phyloP scores from a whole-genome alignment of 805 yeast genomes.

The Maudiozyma bulderi region DNA sequence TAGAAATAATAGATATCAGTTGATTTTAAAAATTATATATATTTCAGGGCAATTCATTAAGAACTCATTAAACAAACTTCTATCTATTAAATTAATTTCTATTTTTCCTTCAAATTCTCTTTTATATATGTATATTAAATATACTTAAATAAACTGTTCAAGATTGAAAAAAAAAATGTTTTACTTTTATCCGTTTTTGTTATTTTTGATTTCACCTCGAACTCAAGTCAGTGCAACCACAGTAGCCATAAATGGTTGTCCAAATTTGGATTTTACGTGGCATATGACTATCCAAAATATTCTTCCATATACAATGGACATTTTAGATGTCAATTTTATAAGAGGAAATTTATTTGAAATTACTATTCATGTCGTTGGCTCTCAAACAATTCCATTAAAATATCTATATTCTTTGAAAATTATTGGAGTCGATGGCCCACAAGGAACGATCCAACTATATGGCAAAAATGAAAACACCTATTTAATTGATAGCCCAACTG shows the following conservation, averaged over 20 bases:
- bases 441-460: constrained; percentile 9
- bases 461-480: constrained; percentile 11
- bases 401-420: constrained; percentile 12
- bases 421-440: constrained; percentile 13
- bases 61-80: too few species aligned
- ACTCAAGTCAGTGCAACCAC: not conserved
- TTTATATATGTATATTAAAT: too few species aligned
- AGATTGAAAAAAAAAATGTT: too few species aligned
- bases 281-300: constrained; percentile 3
- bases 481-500: constrained; percentile 12
- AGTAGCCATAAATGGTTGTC: constrained; percentile 8
- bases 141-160: too few species aligned
- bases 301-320: constrained; percentile 10
- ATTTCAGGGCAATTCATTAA: too few species aligned
- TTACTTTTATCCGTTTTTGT: not conserved
- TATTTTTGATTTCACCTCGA: not conserved
- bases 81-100: too few species aligned
- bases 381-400: constrained; percentile 8
- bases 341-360: constrained; percentile 10
- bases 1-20: too few species aligned
- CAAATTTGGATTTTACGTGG: constrained; percentile 11
- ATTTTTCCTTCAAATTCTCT: too few species aligned
- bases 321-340: constrained; percentile 7
- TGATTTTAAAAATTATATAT: too few species aligned
- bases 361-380: constrained; percentile 14